Conservation (phyloP, 805 yeast species). For the Lipomyces chichibuensis region DNA sequence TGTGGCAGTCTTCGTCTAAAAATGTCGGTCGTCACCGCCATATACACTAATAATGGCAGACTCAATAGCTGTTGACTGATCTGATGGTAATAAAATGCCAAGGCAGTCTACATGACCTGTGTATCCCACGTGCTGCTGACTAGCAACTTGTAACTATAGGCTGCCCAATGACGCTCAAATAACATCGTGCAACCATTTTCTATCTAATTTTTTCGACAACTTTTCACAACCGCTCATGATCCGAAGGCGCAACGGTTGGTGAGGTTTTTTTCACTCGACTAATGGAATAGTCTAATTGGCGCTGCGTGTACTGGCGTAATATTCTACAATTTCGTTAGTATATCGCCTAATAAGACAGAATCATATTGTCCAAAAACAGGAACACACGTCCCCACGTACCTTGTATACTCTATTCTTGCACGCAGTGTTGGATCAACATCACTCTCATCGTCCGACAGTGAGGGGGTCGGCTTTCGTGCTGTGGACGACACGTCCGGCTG, state of each 20-base stretch:
- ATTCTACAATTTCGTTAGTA: conserved; percentile 2
- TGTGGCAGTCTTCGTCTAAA: too few species aligned
- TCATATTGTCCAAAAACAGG: neutral
- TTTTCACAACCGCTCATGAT: neutral
- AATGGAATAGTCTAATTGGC: conserved; percentile 24
- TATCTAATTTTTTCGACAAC: neutral
- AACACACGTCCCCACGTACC: conserved; percentile 2
- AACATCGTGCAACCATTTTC: neutral
- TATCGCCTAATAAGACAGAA: neutral
- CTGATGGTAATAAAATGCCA: too few species aligned
- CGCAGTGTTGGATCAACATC: conserved; percentile 12
- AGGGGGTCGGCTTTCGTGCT: neutral
- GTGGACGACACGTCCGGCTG: neutral
- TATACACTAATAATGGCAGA: too few species aligned
- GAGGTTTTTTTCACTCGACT: conserved; percentile 2
- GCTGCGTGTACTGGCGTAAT: conserved; percentile 23
- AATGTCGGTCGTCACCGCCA: too few species aligned
- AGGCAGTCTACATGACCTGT: neutral
- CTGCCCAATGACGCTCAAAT: neutral
- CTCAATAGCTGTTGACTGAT: too few species aligned
- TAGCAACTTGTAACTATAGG: neutral
- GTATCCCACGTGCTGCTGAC: neutral
- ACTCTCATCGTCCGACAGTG: neutral
- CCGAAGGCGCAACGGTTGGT: neutral
- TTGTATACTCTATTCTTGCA: conserved; percentile 21